These are phyloP conservation scores for Suhomyces chickasaworum DNA, from an alignment of 1,139 yeast species.

Conservation along the genomic window DNA sequence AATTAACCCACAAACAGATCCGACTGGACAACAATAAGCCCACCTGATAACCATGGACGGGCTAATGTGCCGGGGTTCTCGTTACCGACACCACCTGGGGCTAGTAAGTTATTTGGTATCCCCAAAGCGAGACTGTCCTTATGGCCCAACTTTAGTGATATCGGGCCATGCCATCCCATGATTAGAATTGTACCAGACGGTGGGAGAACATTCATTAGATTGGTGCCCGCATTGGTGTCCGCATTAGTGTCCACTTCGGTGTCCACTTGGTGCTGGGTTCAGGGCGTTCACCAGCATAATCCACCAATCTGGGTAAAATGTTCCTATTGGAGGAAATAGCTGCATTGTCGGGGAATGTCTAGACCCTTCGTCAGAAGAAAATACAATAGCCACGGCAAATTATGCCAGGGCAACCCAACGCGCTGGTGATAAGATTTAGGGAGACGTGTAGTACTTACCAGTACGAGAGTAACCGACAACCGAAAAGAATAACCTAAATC, in stretches of 20 bases:
- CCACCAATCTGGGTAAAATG: neutral
- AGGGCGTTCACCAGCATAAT: neutral
- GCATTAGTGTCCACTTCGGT: too few species aligned
- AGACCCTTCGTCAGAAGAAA: conserved; percentile 1
- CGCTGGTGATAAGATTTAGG: neutral
- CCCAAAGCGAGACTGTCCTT: neutral
- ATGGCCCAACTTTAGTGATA: neutral
- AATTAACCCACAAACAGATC: conserved; percentile 1
- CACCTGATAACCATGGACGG: neutral
- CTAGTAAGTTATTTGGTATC: neutral
- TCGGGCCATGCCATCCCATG: too few species aligned
- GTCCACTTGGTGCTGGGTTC: too few species aligned
- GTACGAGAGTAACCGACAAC: too few species aligned
- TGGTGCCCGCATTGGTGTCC: too few species aligned
- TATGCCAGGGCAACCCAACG: neutral
- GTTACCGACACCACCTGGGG: neutral
- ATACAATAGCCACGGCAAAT: neutral
- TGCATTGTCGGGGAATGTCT: neutral
- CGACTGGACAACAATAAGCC: neutral
- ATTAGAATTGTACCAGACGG: too few species aligned
- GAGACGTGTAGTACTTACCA: neutral
- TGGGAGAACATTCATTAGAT: too few species aligned
- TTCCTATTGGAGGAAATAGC: neutral
- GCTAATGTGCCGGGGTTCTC: neutral
- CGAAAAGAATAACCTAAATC: too few species aligned